Evolutionary conservation across 2,329 filamentous ascomycete genomes (phyloP), one percentile per base, ranked within the genome.

Genomic region (Calonectria pseudoturangicola): DNA sequence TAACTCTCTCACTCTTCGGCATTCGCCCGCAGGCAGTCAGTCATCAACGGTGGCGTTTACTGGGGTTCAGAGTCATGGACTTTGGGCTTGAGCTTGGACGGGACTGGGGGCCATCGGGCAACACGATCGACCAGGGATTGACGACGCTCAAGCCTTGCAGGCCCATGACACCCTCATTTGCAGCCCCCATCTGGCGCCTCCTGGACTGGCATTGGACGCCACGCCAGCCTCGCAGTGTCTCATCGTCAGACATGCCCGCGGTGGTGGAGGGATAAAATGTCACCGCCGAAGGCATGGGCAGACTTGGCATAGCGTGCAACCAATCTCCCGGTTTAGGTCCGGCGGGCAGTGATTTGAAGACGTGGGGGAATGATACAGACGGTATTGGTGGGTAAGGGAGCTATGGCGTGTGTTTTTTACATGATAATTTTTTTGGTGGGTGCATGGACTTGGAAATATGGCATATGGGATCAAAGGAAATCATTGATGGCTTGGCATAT

Each of bases 391-490:
- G 28, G n/a, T 27, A 43, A 68, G 66, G 66, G 74, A 72, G 73
- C 48, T 68, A 51, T 69, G 69, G 73, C 75, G 73, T 68, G 66
- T 67, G 27, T 48, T 60, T 50, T 54, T 10, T 36, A 43, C 48
- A 72, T 74, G 39, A 68, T 65, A 60, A 54, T 70, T 72, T 68
- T 48, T 41, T 50, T 43, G 58, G 47, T 33, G 39, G 73, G 75
- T 75, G 74, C 72, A 78, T 75, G 76, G 72, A 69, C 48, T 68
- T 60, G 75, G 71, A 73, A 73, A 74, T 36, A 74, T 36, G 72
- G 74, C 54, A 73, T 77, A 78, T 65, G 75, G 77, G 67, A 73
- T 45, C 39, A 69, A 70, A 68, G 74, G 77, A 74, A 60, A 76
- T 75, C 76, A 78, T 58, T 72, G 68, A 66, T 51, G 68, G 68